phyloP scores from a whole-genome alignment of 257 asterid species.

The Salvia miltiorrhiza region DNA sequence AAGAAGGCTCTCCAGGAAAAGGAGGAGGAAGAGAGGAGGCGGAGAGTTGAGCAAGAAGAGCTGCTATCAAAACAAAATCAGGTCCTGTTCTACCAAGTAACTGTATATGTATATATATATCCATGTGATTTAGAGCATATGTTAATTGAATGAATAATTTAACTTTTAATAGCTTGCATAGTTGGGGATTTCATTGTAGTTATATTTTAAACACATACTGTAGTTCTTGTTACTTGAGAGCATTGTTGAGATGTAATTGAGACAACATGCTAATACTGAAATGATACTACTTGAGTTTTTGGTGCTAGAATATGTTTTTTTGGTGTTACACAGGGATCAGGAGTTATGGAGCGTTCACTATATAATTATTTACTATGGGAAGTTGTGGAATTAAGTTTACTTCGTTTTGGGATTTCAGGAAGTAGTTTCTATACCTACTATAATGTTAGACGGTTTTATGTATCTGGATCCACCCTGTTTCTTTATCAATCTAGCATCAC shows the following conservation, averaged over 20 bases:
- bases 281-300: neutral
- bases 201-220: neutral
- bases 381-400: neutral
- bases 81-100: slow-evolving; percentile 30
- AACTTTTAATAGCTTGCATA: neutral
- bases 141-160: neutral
- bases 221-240: neutral
- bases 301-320: neutral
- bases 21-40: slow-evolving; percentile 56
- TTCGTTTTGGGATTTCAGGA: neutral
- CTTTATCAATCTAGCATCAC: neutral
- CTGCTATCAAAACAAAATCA: slow-evolving; percentile 37
- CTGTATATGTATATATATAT: neutral
- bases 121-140: neutral
- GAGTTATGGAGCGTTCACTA: neutral
- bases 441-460: neutral
- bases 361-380: neutral
- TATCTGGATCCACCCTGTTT: neutral
- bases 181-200: neutral
- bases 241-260: neutral
- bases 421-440: neutral
- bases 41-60: slow-evolving; percentile 46
- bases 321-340: neutral
- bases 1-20: slow-evolving; percentile 48
- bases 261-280: neutral